Conservation (phyloP, 2,329 filamentous ascomycete genomes). For the Exophiala viscosa region DNA sequence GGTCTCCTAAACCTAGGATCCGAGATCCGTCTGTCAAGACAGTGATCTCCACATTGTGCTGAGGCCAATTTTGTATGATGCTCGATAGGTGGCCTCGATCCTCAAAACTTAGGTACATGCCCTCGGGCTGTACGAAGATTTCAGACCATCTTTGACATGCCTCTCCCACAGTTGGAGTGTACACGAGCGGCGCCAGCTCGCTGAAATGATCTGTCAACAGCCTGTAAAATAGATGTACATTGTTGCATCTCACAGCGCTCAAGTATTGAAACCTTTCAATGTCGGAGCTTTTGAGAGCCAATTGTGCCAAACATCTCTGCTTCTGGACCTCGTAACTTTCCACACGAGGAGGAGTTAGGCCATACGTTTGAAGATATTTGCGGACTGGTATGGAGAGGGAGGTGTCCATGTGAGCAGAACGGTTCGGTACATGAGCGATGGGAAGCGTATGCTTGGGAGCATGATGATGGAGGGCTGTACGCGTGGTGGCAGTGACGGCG, state of each 20-base stretch:
- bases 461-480: slow-evolving; percentile 11
- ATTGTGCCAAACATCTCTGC: slow-evolving; percentile 47
- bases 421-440: slow-evolving; percentile 25
- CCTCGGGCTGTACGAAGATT: slow-evolving; percentile 89
- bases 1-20: slow-evolving; percentile 84
- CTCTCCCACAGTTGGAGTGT: slow-evolving; percentile 67
- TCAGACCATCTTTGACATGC: slow-evolving; percentile 96
- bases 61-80: slow-evolving; percentile 91
- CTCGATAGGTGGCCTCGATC: slow-evolving; percentile 86
- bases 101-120: slow-evolving; percentile 90
- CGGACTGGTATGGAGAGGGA: slow-evolving; percentile 49
- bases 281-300: slow-evolving; percentile 44
- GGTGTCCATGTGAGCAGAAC: slow-evolving; percentile 44
- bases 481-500: slow-evolving; percentile 3
- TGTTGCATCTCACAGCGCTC: slow-evolving; percentile 49
- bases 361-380: slow-evolving; percentile 51
- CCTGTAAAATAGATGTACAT: slow-evolving; percentile 52
- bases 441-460: slow-evolving; percentile 23
- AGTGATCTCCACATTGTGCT: slow-evolving; percentile 85
- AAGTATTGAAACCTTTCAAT: slow-evolving; percentile 52
- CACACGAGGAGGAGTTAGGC: slow-evolving; percentile 47
- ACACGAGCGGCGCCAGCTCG: slow-evolving; percentile 49
- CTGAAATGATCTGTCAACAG: slow-evolving; percentile 46
- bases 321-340: slow-evolving; percentile 49
- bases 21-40: slow-evolving; percentile 95